Evolutionary conservation across 371 early-diverging fungal genomes (phyloP), one percentile per base, ranked within the genome.

Genomic region (Mucor lusitanicus): DNA sequence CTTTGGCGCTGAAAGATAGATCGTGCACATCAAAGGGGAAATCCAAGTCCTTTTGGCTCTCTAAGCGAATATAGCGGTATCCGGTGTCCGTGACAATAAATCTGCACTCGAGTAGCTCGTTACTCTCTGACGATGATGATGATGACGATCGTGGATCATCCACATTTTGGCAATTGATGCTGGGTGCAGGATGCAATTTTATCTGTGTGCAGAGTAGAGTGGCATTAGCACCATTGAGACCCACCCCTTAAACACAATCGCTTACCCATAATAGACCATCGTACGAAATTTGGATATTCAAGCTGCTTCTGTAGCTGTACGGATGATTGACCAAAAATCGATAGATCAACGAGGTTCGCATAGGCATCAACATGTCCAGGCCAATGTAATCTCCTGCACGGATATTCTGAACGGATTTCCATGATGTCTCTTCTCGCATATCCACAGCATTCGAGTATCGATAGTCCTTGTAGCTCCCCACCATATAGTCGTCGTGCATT

Each of bases 341-440:
- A 59, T 77, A 85, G 27, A 70, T 75, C 3, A 85, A 59, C 5
- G 80, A 78, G 13, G 77, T 82, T 35, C 81, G 81, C 71, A 88
- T 85, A 12, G 81, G 77, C 62, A 86, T 74, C 33, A 89, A 46
- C 68, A 89, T 67, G 71, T 89, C 89, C 27, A 89, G 63, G 9
- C 89, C 88, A 70, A 89, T 84, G 63, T 84, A 89, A 54, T 89
- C 89, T 7, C 85, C 87, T n/a, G 63, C 61, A 30, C 66, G 68
- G 67, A 82, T 80, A 59, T 72, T 68, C 39, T 68, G 53, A 4
- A 59, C 11, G 5, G 82, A 73, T 40, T 73, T 77, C 85, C 85
- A 85, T 0, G 75, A 74, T 1, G 75, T 82, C 27, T 54, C 50
- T 37, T 85, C 82, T 39, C 76, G 61, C 2, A 76, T 75, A 67